phyloP scores from a whole-genome alignment of 805 yeast genomes.

The Nakazawaea peltata region DNA sequence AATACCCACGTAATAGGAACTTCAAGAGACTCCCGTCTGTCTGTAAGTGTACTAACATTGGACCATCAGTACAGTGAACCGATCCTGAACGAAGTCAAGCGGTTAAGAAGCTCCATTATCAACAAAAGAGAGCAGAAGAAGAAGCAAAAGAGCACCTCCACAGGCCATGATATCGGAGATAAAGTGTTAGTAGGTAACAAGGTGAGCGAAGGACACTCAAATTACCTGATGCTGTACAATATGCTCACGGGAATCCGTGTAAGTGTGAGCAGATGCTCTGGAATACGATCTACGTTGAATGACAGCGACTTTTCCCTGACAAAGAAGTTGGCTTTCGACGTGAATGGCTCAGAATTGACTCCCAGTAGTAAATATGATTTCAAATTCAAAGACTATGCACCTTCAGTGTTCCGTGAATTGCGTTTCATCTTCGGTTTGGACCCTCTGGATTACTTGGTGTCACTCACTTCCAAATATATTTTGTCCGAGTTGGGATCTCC shows the following conservation, averaged over 20 bases:
- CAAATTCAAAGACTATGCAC: conserved; percentile 93
- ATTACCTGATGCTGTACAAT: conserved; percentile 89
- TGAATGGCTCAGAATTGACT: conserved; percentile 79
- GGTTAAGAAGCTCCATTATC: conserved; percentile 41
- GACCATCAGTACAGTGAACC: conserved; percentile 10
- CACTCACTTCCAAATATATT: conserved; percentile 88
- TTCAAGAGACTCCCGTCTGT: too few species aligned
- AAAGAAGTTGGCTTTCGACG: conserved; percentile 80
- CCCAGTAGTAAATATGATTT: conserved; percentile 94
- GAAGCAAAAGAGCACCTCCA: conserved; percentile 30
- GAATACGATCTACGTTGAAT: conserved; percentile 64
- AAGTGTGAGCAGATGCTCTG: conserved; percentile 88
- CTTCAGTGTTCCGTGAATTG: conserved; percentile 86
- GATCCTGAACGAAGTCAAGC: conserved; percentile 35
- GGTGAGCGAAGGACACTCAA: conserved; percentile 88
- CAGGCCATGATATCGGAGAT: conserved; percentile 41
- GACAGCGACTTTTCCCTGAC: conserved; percentile 64
- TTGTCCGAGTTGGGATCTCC: conserved; percentile 91
- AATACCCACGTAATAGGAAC: too few species aligned
- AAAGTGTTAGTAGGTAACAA: conserved; percentile 67
- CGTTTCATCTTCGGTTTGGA: conserved; percentile 78
- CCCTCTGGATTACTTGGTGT: conserved; percentile 91
- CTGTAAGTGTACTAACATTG: background rate
- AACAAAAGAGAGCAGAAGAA: conserved; percentile 34
- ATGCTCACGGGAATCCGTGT: conserved; percentile 97